Percentiles rank a stretch among this genome's conserved stretches.
Conservation (phyloP, 805 yeast genomes). For the Yarrowia hollandica region DNA sequence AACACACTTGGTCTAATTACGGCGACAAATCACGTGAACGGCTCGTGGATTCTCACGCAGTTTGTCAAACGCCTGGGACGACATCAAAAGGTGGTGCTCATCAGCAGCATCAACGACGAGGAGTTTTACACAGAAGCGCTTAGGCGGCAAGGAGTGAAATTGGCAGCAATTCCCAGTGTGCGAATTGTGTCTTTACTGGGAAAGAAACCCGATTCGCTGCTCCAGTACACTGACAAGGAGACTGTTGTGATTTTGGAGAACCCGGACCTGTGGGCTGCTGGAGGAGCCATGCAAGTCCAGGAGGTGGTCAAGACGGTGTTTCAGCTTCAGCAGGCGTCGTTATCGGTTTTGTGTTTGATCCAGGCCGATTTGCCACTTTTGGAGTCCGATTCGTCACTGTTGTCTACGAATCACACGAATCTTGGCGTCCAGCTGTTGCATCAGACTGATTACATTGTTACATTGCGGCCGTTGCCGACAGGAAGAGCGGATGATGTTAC, state of each 20-base stretch:
- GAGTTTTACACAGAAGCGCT: constrained; percentile 13
- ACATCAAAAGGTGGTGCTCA: neutral
- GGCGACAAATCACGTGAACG: constrained; percentile 3
- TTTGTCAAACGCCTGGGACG: constrained; percentile 1
- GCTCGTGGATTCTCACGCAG: constrained; percentile 15
- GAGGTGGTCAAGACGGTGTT: neutral
- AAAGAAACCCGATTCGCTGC: neutral
- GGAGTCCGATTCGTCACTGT: neutral
- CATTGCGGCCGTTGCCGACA: neutral
- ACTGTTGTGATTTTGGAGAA: constrained; percentile 4
- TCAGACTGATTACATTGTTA: neutral
- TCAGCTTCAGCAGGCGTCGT: neutral
- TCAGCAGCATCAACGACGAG: constrained; percentile 1
- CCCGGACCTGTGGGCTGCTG: constrained; percentile 10
- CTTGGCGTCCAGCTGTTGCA: constrained; percentile 11
- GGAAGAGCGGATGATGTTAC: constrained; percentile 14
- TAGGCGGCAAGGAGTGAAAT: constrained; percentile 4
- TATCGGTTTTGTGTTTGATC: neutral
- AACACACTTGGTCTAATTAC: neutral
- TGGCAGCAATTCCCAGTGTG: neutral
- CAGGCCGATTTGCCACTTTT: constrained; percentile 6
- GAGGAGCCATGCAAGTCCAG: neutral
- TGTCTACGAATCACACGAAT: constrained; percentile 2
- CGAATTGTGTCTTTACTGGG: neutral
- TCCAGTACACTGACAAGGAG: constrained; percentile 3